Evolutionary conservation across 2,329 filamentous ascomycete genomes (phyloP), one percentile per base, ranked within the genome.

Genomic region (Oidium heveae): DNA sequence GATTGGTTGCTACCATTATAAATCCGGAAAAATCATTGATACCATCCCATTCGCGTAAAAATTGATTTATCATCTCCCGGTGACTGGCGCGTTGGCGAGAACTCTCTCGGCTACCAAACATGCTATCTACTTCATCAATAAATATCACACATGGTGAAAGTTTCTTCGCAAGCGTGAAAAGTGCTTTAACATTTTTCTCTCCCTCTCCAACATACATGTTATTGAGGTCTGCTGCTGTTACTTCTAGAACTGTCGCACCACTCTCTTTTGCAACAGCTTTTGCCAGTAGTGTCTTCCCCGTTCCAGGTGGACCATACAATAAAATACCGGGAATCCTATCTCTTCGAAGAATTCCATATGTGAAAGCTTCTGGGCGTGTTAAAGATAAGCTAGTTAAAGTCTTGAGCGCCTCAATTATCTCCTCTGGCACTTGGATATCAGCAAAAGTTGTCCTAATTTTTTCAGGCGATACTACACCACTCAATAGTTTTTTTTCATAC

Each of bases 151-250:
- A 91, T 15, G 96, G 76, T 22, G 82, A 86, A 63, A 85, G 93
- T 67, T 94, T 94, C 69, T 98, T 89, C 36, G 91, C 89, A 64
- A 96, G 89, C 33, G 85, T 88, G 62, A 98, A 96, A 47, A 96
- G 75, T 68, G 96, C 96, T 61, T 91, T 77, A 60, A 96, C 88
- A 63, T 96, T 96, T 71, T 96, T 89, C 69, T 96, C 91, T 0
- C 87, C 95, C 66, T 94, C 86, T 65, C 91, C 91, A 41, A 96
- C 89, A 61, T 86, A 98, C 69, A 96, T 96, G 70, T 96, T 96
- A 52, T 96, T 71, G 8, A 98, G 86, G 68, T 98, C 91, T 0
- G 91, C 91, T 65, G 96, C 96, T 72, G 96, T 94, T 58, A 98
- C 79, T 71, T 96, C 96, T 10, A 91, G 89, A 64, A 94, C 86